Evolutionary conservation across 495 filamentous ascomycete species (phyloP).

Genomic region (Schizothecium vesticola): DNA sequence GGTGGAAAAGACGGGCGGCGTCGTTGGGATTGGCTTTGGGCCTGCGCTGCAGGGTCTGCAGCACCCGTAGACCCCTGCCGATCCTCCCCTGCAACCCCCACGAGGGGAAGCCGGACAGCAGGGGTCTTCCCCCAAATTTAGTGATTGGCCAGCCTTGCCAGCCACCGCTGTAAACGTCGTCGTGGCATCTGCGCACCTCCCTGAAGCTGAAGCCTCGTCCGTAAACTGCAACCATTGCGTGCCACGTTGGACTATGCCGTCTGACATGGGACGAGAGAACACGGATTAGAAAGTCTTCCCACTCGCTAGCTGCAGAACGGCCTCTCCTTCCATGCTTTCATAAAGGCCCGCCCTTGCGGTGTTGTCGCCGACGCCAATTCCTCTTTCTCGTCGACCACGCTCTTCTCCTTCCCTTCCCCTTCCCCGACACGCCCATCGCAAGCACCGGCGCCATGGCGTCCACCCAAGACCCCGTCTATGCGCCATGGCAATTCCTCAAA

Average conservation of each 20-base stretch:
- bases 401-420: not conserved
- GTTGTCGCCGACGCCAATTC: conserved; percentile 6
- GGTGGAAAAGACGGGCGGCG: not conserved
- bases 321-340: not conserved
- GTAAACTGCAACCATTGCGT: not conserved
- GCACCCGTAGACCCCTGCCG: not conserved
- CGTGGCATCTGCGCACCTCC: conserved; percentile 17
- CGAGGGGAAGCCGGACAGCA: not conserved
- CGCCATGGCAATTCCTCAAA: conserved; percentile 24
- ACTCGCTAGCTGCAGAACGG: not conserved
- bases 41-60: not conserved
- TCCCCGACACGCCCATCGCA: not conserved
- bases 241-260: not conserved
- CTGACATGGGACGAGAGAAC: not conserved
- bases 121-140: not conserved
- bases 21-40: not conserved
- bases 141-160: conserved; percentile 28
- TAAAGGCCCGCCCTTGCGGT: conserved; percentile 4
- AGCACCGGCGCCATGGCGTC: conserved; percentile 9
- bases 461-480: conserved; percentile 5
- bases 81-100: not conserved
- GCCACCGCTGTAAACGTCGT: conserved; percentile 14
- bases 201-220: not conserved
- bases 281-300: not conserved
- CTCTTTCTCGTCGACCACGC: not conserved